Evolutionary conservation across 2,329 filamentous ascomycete species (phyloP), one percentile per base, ranked within the genome.

Genomic region (Colletotrichum zoysiae): DNA sequence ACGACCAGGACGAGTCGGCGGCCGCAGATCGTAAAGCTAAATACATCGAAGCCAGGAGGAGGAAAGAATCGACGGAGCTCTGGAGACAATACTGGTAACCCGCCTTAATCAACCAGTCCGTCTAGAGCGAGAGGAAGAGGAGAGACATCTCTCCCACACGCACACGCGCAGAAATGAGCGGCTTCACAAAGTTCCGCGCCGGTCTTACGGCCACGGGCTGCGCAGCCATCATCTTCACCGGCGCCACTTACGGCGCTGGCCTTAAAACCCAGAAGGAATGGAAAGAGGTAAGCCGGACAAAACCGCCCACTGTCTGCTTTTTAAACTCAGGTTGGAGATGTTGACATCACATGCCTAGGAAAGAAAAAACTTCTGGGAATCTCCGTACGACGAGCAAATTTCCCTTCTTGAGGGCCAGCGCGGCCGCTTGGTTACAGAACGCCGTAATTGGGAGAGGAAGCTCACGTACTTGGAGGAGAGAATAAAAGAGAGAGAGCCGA

Each of bases 241-340:
- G 85, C 70, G 78, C 83, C 56, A 80, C 85, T 58, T 86, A 86
- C 67, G 86, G 86, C 63, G 86, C 86, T 8, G 83, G 84, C 57
- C 76, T 87, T 57, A 87, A 87, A 78, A 81, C 82, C 59, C 83
- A 86, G 71, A 80, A 82, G 70, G 84, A 87, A 73, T 86, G 82
- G 75, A 78, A 81, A 73, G 78, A 84, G 76, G 85, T 86, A 70
- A 50, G 77, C 73, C 18, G 8, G 11, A 38, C 26, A 60, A 40
- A 60, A 40, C 46, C 51, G n/a, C 18, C 38, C 35, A 2, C 20
- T 23, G 7, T n/a, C 26, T 48, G 26, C 42, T 44, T 42, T 35
- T 48, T 4, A 16, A 8, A 11, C 5, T 12, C 12, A 30, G 30
- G 4, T 18, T 33, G 44, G 23, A 44, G 18, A 30, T 40, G 26